Evolutionary conservation across 495 filamentous ascomycete genomes (phyloP), one percentile per base, ranked within the genome.

Genomic region (Entonaema liquescens): DNA sequence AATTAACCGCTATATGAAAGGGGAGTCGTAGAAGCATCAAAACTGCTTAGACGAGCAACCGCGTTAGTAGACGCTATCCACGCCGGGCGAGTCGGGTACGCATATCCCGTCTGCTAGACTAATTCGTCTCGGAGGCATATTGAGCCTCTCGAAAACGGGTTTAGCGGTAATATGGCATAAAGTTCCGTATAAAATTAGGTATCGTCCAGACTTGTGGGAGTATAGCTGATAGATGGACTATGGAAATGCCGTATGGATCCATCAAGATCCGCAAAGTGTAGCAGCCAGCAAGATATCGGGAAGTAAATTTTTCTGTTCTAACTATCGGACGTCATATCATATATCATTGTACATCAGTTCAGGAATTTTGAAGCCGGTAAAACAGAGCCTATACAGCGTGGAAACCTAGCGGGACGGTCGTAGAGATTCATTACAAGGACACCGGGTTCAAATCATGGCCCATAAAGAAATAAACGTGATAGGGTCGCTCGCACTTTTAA

Each of bases 391-490:
- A 23, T 49, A 21, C 23, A 17, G 29, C 29, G n/a, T 29, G 26
- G 15, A 36, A 19, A 33, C 12, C 35, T 33, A 52, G 7, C 23
- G 9, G 17, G 57, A 42, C 11, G 49, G 15, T 9, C 38, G 29
- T 47, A 56, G 47, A 53, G 44, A 19, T 25, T 25, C 8, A 33
- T 44, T 19, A 21, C 35, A 65, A n/a, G 19, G 9, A 38, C 28
- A 17, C 52, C 35, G 44, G 25, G 28, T 35, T 49, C 25, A 25
- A 54, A 36, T 0, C 15, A 35, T 26, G n/a, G 62, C 55, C 33
- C 62, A 59, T 62, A 7, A 40, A 52, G 50, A 65, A 68, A 62
- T 58, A 29, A 54, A 53, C 15, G 61, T 42, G 52, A 65, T 61
- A 65, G 47, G 65, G 49, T 44, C n/a, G 25, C 13, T 59, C 31